Evolutionary conservation across 2,329 filamentous ascomycete species (phyloP).

Genomic region (Mycosphaerella sp.): DNA sequence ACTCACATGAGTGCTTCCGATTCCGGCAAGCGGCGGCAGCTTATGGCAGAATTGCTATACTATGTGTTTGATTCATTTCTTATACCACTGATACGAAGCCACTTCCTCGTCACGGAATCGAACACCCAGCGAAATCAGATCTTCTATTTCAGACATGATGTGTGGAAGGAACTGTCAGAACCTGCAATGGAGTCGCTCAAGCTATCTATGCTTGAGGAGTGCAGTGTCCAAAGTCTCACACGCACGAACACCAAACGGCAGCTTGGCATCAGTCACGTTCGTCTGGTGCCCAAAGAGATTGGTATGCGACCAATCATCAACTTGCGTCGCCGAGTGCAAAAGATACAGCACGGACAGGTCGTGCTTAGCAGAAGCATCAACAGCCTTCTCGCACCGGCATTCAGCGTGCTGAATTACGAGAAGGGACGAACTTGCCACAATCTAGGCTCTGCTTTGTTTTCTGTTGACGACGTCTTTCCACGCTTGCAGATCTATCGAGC

Average conservation of each 20-base stretch:
- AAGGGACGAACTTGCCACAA: slow-evolving; percentile 50
- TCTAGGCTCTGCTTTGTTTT: slow-evolving; percentile 76
- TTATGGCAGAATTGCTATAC: slow-evolving; percentile 81
- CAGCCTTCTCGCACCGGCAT: slow-evolving; percentile 63
- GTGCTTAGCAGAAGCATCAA: slow-evolving; percentile 63
- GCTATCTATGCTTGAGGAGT: slow-evolving; percentile 68
- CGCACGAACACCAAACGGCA: slow-evolving; percentile 55
- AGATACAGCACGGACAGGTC: slow-evolving; percentile 48
- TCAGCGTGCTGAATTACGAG: slow-evolving; percentile 72
- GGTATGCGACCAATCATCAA: slow-evolving; percentile 85
- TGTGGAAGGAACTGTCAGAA: slow-evolving; percentile 73
- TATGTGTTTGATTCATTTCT: slow-evolving; percentile 89
- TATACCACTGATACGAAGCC: slow-evolving; percentile 75
- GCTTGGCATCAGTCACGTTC: slow-evolving; percentile 71
- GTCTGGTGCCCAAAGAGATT: slow-evolving; percentile 72
- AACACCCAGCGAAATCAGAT: slow-evolving; percentile 70
- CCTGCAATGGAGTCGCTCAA: slow-evolving; percentile 65
- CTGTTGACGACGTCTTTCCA: slow-evolving; percentile 70
- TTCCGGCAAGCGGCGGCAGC: slow-evolving; percentile 65
- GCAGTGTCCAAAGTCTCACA: slow-evolving; percentile 54
- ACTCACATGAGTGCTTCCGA: slow-evolving; percentile 65
- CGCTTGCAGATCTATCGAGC: slow-evolving; percentile 65
- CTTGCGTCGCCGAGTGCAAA: slow-evolving; percentile 59
- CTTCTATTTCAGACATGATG: slow-evolving; percentile 92
- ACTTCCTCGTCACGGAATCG: slow-evolving; percentile 94